phyloP scores from a whole-genome alignment of 2,329 filamentous ascomycete genomes.

The Westerdykella sp. region DNA sequence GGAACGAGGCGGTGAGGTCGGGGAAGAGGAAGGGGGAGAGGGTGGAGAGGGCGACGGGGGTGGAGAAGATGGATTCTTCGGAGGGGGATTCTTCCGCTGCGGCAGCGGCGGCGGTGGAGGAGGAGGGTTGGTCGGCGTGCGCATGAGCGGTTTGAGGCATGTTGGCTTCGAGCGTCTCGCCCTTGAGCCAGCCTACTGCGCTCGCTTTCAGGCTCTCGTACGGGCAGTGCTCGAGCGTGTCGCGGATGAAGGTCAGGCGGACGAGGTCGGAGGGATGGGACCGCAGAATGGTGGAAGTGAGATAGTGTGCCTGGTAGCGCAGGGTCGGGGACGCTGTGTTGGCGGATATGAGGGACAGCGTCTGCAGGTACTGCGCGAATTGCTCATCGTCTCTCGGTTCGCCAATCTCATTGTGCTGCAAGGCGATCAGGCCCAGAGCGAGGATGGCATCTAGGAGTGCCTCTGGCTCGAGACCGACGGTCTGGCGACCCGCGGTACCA shows the following conservation, averaged over 20 bases:
- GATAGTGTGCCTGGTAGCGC: conserved; percentile 45
- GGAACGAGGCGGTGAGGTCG: conserved; percentile 40
- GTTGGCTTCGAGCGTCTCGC: conserved; percentile 50
- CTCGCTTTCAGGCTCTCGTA: conserved; percentile 52
- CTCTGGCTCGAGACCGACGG: conserved; percentile 40
- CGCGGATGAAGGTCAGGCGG: conserved; percentile 50
- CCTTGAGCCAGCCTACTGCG: conserved; percentile 56
- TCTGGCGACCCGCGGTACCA: conserved; percentile 33
- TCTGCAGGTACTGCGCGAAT: conserved; percentile 49
- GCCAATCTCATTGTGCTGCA: conserved; percentile 42
- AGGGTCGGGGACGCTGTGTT: conserved; percentile 45
- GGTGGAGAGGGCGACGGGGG: conserved; percentile 42
- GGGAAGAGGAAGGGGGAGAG: conserved; percentile 50
- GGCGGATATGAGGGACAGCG: conserved; percentile 44
- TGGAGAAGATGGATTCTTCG: conserved; percentile 41
- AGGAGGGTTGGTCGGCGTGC: neutral
- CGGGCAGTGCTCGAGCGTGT: conserved; percentile 50
- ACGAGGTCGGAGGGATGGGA: conserved; percentile 48
- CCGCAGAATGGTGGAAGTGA: conserved; percentile 46
- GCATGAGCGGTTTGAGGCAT: conserved; percentile 2
- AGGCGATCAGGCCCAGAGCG: conserved; percentile 46
- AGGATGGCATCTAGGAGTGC: conserved; percentile 51
- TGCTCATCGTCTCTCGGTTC: conserved; percentile 45
- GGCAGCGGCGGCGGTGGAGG: conserved; percentile 9
- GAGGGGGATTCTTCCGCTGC: conserved; percentile 10